These are phyloP conservation scores for Perkinsela sp. DNA, from an alignment of 208 protist species.

Conservation along the genomic window DNA sequence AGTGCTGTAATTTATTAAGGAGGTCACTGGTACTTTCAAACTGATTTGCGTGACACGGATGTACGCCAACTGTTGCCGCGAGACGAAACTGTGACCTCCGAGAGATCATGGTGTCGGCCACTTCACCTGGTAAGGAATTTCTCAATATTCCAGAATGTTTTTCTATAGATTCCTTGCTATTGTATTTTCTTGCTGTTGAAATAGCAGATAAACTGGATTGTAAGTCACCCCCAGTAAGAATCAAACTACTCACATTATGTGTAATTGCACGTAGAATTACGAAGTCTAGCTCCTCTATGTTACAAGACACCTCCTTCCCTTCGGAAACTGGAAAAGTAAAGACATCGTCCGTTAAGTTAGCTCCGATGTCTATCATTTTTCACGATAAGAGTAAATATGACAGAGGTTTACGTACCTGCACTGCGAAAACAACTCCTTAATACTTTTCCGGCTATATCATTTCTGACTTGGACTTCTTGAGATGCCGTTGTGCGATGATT, in stretches of 20 bases:
- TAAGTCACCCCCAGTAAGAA: conserved; percentile 8
- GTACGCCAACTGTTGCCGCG: conserved; percentile 15
- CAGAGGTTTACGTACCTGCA: not conserved
- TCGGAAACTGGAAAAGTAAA: conserved; percentile 12
- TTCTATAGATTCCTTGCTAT: conserved; percentile 1
- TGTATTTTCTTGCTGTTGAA: conserved; percentile 2
- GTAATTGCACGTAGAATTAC: conserved; percentile 7
- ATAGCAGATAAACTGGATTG: conserved; percentile 8
- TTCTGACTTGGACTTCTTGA: too few species aligned
- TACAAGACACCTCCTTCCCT: conserved; percentile 8
- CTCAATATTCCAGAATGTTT: not conserved
- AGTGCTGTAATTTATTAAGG: conserved; percentile 9
- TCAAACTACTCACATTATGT: conserved; percentile 7
- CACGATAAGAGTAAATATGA: not conserved
- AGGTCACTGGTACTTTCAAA: conserved; percentile 6
- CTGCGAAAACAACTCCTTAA: too few species aligned
- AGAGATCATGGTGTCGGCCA: conserved; percentile 1
- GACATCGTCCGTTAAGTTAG: conserved; percentile 11
- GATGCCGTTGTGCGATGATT: too few species aligned
- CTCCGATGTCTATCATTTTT: conserved; percentile 10
- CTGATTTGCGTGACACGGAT: conserved; percentile 14
- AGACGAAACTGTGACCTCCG: conserved; percentile 4
- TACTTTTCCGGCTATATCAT: too few species aligned
- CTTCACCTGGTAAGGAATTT: too few species aligned
- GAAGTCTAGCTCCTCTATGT: too few species aligned